These are phyloP conservation scores for Pythium rhizo-oryzae DNA, from an alignment of 352 stramenopile species.

Conservation along the genomic window DNA sequence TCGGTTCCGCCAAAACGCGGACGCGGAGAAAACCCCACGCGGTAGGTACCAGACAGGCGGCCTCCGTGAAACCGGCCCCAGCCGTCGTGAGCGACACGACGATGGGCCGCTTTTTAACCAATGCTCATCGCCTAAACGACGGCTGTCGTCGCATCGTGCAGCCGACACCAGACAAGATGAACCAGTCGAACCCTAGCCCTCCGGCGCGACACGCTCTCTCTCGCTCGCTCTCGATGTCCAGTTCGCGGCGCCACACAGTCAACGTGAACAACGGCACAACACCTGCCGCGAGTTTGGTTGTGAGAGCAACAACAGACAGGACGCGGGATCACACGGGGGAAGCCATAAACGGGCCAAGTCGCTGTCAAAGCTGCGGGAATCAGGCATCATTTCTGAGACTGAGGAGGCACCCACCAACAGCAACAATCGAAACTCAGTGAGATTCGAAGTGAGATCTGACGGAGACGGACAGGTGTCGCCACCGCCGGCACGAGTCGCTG, in stretches of 20 bases:
- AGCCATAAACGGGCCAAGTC: constrained; percentile 14
- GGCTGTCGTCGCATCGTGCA: constrained; percentile 23
- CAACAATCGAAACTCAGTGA: not conserved
- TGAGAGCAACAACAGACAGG: not conserved
- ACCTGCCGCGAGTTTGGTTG: not conserved
- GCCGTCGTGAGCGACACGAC: constrained; percentile 10
- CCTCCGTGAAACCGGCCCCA: constrained; percentile 5
- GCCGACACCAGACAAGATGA: constrained; percentile 22
- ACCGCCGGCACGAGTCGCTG: too few relatives aligned
- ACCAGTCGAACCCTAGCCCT: constrained; percentile 27
- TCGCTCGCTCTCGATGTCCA: constrained; percentile 19
- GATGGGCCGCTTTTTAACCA: constrained; percentile 18
- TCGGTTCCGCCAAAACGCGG: constrained; percentile 1
- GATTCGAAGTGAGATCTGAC: not conserved
- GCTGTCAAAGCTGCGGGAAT: not conserved
- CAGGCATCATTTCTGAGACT: not conserved
- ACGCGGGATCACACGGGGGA: not conserved
- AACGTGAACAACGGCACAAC: constrained; percentile 11
- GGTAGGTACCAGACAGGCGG: constrained; percentile 8
- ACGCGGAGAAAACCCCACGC: not conserved
- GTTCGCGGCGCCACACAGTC: constrained; percentile 9
- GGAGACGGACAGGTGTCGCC: too few relatives aligned
- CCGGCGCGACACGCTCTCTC: not conserved
- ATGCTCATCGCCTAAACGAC: not conserved
- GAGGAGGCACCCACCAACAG: not conserved